Conservation (phyloP, 441 rosid species). For the Arabidopsis lyrata region DNA sequence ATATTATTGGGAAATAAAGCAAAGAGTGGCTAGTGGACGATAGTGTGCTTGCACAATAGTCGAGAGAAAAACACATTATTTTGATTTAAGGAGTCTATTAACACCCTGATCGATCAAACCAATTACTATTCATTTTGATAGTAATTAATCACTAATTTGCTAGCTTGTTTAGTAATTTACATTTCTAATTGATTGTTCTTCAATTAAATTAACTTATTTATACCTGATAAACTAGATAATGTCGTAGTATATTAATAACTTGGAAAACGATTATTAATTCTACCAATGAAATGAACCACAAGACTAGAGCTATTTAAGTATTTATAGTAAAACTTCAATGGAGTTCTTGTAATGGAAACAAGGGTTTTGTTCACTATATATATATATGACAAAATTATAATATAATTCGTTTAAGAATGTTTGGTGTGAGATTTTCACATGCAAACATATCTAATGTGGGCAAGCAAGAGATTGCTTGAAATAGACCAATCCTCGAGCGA, state of each 20-base stretch:
- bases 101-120: neutral
- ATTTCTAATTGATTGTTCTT: neutral
- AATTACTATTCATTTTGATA: neutral
- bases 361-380: neutral
- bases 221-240: neutral
- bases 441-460: constrained; percentile 46
- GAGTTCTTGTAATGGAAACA: constrained; percentile 4
- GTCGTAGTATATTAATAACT: neutral
- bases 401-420: constrained; percentile 10
- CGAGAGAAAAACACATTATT: constrained; percentile 36
- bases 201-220: neutral
- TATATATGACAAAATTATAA: neutral
- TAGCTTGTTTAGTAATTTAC: constrained; percentile 7
- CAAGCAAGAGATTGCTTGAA: constrained; percentile 42
- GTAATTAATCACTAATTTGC: neutral
- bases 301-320: neutral
- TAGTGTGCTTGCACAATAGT: constrained; percentile 42
- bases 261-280: neutral
- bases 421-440: constrained; percentile 32
- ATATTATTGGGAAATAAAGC: constrained; percentile 34
- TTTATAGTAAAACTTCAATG: neutral
- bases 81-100: constrained; percentile 8
- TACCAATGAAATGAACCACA: neutral
- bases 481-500: constrained; percentile 38
- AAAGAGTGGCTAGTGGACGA: constrained; percentile 40